Base-by-base conservation (phyloP, 1,284 basidiomycete genomes). In the Cryptococcus floricola region DNA sequence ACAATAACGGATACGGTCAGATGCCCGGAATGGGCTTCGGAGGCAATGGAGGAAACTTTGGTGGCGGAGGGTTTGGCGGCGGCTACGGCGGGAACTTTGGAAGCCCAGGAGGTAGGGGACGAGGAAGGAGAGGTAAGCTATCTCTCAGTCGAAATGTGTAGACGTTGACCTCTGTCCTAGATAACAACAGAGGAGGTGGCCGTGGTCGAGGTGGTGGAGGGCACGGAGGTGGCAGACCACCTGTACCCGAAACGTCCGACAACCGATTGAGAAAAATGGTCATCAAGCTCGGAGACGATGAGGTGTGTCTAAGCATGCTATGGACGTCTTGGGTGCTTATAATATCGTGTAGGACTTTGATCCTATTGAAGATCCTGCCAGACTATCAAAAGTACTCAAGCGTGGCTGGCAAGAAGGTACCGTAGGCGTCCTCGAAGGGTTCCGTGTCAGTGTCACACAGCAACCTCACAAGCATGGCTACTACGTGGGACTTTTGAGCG, bases 401-500 rank as follows among this genome's bases (percentile, higher is more conserved):
- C 82, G 85, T 53, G 83, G 88, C 51, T 83, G 84, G 52, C 81
- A 84, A 56, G 80, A 84, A 60, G 79, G 79, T 1, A 81, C 82
- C 13, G 74, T 81, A 28, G 84, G 81, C 51, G 80, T 90, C 10
- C 75, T 85, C 42, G 75, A 76, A n/a, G 87, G 85, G 6, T 84
- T 92, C 73, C 84, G 87, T 54, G 80, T 87, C 74, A 86, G 86
- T 28, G 83, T 94, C 48, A 90, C 87, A 0, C 90, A 96, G 75
- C 86, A 94, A 66, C 92, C 92, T 0, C 92, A 85, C 80, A 97
- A 97, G 80, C 87, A 89, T 48, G 87, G 89, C 0, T 88, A 87
- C 71, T 92, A 91, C 75, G 89, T 88, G 12, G 83, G 88, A 10
- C 77, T 95, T n/a, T 81, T 95, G 38, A 81, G 86, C 37, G 78